These are phyloP conservation scores for Corylus heterophylla DNA, from an alignment of 306 rosid species.

Conservation along the genomic window DNA sequence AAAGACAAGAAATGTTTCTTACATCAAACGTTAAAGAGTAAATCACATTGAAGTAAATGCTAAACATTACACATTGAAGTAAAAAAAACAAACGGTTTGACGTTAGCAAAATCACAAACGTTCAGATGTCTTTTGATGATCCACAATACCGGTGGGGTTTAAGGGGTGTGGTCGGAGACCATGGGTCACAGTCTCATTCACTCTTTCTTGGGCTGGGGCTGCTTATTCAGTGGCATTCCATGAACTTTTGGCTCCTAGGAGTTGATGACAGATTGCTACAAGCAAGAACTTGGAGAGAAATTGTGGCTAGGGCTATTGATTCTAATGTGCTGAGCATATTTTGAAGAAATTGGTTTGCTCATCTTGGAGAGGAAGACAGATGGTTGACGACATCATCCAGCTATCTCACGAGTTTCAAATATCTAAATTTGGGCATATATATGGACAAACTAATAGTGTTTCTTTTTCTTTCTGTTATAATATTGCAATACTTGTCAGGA, in stretches of 20 bases:
- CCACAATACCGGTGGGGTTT: not conserved
- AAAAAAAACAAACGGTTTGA: too few species aligned
- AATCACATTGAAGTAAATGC: too few species aligned
- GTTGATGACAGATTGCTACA: not conserved
- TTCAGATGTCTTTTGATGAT: too few species aligned
- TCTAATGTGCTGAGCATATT: not conserved
- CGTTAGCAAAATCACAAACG: too few species aligned
- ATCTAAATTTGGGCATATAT: not conserved
- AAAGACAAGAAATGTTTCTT: too few species aligned
- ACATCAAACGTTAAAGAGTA: too few species aligned
- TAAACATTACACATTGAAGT: too few species aligned
- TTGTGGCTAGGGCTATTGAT: not conserved
- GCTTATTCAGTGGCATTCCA: not conserved
- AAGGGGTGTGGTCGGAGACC: not conserved
- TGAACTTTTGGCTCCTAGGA: not conserved
- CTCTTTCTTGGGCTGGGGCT: not conserved
- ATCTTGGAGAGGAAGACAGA: not conserved
- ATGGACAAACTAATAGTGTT: not conserved
- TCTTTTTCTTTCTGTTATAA: not conserved
- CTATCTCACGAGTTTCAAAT: not conserved
- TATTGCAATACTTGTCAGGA: not conserved
- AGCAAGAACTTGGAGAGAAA: slow-evolving; percentile 1
- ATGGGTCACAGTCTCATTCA: not conserved
- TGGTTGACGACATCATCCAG: not conserved
- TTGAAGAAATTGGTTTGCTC: too few species aligned